Evolutionary conservation across 345 rosid genomes (phyloP).

Genomic region (Corymbia maculata): DNA sequence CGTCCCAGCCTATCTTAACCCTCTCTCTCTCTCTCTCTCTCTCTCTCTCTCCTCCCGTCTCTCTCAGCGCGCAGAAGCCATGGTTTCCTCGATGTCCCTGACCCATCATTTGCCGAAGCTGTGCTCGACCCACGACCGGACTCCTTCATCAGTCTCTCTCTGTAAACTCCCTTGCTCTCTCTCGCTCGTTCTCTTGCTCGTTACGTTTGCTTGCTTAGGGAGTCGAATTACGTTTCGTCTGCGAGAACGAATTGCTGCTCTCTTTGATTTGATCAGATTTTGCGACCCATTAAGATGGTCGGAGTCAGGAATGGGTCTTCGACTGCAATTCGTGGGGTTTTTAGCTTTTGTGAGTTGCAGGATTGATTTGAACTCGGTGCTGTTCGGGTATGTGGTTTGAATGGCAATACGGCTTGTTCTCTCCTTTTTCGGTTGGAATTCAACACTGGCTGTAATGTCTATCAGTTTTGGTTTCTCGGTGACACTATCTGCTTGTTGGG

Average conservation of each 20-base stretch:
- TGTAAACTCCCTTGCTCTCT: constrained; percentile 18
- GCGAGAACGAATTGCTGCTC: background rate
- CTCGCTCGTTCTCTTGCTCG: background rate
- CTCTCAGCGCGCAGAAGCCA: background rate
- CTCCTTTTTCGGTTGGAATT: background rate
- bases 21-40: background rate
- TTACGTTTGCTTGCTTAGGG: background rate
- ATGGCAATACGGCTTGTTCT: background rate
- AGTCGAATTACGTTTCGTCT: background rate
- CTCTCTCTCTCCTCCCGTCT: background rate
- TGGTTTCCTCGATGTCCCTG: constrained; percentile 40
- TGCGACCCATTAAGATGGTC: background rate
- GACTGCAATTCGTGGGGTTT: background rate
- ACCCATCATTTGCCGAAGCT: constrained; percentile 17
- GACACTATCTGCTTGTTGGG: background rate
- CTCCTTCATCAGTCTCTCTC: constrained; percentile 18
- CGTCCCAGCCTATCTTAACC: background rate
- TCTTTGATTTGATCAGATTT: background rate
- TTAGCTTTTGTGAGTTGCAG: background rate
- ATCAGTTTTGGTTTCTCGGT: background rate
- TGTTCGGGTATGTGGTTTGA: background rate
- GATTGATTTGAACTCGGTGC: background rate
- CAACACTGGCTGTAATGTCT: background rate
- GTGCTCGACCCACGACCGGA: constrained; percentile 13
- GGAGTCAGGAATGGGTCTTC: background rate